These are phyloP conservation scores for Wickerhamiella lipophila DNA, from an alignment of 805 yeast genomes.

Conservation along the genomic window DNA sequence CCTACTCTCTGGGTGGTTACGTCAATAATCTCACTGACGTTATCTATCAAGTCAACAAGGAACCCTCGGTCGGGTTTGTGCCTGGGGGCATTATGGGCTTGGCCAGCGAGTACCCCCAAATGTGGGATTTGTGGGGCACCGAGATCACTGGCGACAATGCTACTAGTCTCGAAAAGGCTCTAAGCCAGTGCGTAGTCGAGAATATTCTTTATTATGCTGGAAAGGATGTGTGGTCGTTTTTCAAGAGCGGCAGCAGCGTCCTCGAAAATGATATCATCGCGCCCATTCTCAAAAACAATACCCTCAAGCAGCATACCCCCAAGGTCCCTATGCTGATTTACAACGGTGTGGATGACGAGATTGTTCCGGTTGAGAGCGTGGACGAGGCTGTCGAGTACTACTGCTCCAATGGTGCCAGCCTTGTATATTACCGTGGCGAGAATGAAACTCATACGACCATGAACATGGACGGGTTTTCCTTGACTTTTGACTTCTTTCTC, in stretches of 20 bases:
- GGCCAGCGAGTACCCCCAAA: slow-evolving; percentile 20
- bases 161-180: slow-evolving; percentile 6
- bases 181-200: slow-evolving; percentile 15
- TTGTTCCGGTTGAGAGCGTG: slow-evolving; percentile 19
- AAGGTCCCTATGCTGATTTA: slow-evolving; percentile 21
- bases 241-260: slow-evolving; percentile 17
- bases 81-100: slow-evolving; percentile 22
- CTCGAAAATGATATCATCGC: slow-evolving; percentile 13
- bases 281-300: slow-evolving; percentile 17
- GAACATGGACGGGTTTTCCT: background rate
- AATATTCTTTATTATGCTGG: slow-evolving; percentile 15
- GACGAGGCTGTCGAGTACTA: slow-evolving; percentile 17
- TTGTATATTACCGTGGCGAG: slow-evolving; percentile 18
- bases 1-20: slow-evolving; percentile 22
- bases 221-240: slow-evolving; percentile 17
- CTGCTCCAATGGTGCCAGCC: slow-evolving; percentile 21
- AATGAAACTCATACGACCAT: slow-evolving; percentile 14
- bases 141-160: slow-evolving; percentile 11
- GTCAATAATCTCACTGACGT: slow-evolving; percentile 17
- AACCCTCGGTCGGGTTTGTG: slow-evolving; percentile 19
- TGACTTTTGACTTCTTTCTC: background rate
- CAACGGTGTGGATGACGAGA: slow-evolving; percentile 23
- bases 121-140: slow-evolving; percentile 9
- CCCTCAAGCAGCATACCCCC: slow-evolving; percentile 21
- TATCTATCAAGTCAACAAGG: slow-evolving; percentile 14